Conservation (phyloP, 2,329 filamentous ascomycete species). For the Aspergillus bombycis region DNA sequence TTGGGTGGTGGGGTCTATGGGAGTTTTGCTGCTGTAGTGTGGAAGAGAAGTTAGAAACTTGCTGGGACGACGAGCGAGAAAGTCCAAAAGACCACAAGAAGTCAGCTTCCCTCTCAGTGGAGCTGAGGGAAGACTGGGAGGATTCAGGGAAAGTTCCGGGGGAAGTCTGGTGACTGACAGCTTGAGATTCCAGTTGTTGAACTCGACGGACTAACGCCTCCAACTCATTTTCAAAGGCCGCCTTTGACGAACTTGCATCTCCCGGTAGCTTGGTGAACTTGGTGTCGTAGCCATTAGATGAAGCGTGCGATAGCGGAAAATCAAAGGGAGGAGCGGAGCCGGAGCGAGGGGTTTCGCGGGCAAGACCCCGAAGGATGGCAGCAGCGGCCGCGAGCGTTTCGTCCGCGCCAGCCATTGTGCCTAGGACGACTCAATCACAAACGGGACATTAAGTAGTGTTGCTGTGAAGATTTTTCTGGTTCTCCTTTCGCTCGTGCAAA, state of each 20-base stretch:
- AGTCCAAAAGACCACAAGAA: slow-evolving; percentile 39
- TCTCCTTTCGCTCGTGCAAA: slow-evolving; percentile 9
- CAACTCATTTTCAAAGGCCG: slow-evolving; percentile 79
- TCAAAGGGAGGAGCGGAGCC: slow-evolving; percentile 41
- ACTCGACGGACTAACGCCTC: slow-evolving; percentile 76
- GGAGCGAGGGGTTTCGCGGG: slow-evolving; percentile 41
- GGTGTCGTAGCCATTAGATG: slow-evolving; percentile 54
- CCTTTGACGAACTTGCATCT: slow-evolving; percentile 73
- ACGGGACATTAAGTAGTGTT: slow-evolving; percentile 25
- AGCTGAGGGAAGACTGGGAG: slow-evolving; percentile 62
- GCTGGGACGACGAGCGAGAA: slow-evolving; percentile 36
- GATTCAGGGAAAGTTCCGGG: slow-evolving; percentile 81
- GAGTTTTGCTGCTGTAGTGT: slow-evolving; percentile 41
- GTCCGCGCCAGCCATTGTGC: slow-evolving; percentile 51
- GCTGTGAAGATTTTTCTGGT: slow-evolving; percentile 10
- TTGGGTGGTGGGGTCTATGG: slow-evolving; percentile 41
- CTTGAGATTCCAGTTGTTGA: slow-evolving; percentile 79
- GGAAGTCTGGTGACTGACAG: slow-evolving; percentile 57
- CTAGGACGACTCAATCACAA: slow-evolving; percentile 29
- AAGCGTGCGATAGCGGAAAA: slow-evolving; percentile 34
- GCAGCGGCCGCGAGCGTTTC: slow-evolving; percentile 53
- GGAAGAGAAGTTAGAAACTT: slow-evolving; percentile 38
- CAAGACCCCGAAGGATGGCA: slow-evolving; percentile 50
- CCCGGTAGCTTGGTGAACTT: slow-evolving; percentile 74
- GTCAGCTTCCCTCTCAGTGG: slow-evolving; percentile 50